Conservation (phyloP, 331 rosid genomes). For the Saraca asoca region DNA sequence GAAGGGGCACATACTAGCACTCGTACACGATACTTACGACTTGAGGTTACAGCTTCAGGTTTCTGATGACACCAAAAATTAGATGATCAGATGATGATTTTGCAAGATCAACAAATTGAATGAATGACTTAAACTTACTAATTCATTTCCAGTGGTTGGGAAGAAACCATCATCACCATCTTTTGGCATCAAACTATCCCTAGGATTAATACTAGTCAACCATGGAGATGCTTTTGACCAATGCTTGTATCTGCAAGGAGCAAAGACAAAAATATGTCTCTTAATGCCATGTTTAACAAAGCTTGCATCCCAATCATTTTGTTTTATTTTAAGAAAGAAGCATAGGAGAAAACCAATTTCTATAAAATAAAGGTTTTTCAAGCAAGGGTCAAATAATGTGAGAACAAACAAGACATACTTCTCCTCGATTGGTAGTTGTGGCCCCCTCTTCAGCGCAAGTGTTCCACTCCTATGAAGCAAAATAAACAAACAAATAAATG, state of each 20-base stretch:
- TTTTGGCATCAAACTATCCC: slow-evolving; percentile 75
- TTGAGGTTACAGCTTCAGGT: slow-evolving; percentile 82
- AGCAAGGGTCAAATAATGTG: slow-evolving; percentile 27
- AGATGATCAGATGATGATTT: slow-evolving; percentile 33
- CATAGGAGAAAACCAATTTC: slow-evolving; percentile 27
- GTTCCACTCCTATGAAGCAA: slow-evolving; percentile 55
- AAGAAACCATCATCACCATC: slow-evolving; percentile 85
- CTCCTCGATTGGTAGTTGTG: slow-evolving; percentile 60
- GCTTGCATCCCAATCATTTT: slow-evolving; percentile 14
- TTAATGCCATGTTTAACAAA: slow-evolving; percentile 15
- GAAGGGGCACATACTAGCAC: slow-evolving; percentile 95
- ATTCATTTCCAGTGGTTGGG: slow-evolving; percentile 86
- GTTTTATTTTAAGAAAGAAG: slow-evolving; percentile 20
- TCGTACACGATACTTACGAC: slow-evolving; percentile 83
- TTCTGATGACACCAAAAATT: slow-evolving; percentile 55
- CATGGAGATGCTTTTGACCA: slow-evolving; percentile 82
- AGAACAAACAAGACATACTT: slow-evolving; percentile 54
- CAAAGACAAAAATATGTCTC: slow-evolving; percentile 19
- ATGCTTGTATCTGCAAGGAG: slow-evolving; percentile 57
- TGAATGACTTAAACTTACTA: slow-evolving; percentile 39
- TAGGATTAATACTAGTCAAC: slow-evolving; percentile 65
- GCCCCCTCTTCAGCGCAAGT: slow-evolving; percentile 56
- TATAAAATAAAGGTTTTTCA: slow-evolving; percentile 23
- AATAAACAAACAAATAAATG: slow-evolving; percentile 20
- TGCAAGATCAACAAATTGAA: slow-evolving; percentile 27